Percentiles rank a stretch among this genome's conserved stretches.
Evolutionary conservation across 371 early-diverging fungal genomes (phyloP).

Genomic region (Mucor irregularis): DNA sequence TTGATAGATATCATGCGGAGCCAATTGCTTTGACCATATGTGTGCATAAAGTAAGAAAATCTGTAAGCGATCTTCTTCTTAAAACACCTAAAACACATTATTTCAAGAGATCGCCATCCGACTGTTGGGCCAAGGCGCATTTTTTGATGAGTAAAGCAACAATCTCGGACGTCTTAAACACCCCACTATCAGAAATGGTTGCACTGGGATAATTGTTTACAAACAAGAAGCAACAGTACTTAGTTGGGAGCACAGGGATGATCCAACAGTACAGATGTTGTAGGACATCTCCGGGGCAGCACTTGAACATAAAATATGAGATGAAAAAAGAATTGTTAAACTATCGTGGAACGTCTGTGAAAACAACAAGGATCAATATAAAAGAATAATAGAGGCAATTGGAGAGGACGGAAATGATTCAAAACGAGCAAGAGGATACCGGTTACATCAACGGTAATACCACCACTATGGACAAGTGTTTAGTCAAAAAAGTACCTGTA

Average conservation of each 20-base stretch:
- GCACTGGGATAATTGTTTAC: constrained; percentile 7
- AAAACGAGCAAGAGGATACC: no score
- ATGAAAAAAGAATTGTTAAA: constrained; percentile 8
- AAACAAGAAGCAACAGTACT: constrained; percentile 10
- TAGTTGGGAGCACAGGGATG: constrained; percentile 12
- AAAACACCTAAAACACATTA: constrained; percentile 6
- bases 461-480: no score
- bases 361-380: constrained; percentile 7
- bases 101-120: constrained; percentile 3
- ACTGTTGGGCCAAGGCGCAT: no score
- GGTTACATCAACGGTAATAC: no score
- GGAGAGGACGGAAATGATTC: no score
- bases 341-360: constrained; percentile 4
- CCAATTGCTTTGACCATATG: no score
- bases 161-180: not conserved
- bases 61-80: constrained; percentile 8
- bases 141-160: no score
- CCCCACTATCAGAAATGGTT: constrained; percentile 10
- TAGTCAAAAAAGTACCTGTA: no score
- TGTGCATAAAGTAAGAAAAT: no score
- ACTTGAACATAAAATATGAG: constrained; percentile 8
- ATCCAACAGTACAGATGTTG: constrained; percentile 12
- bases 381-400: constrained; percentile 11
- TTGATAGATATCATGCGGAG: no score
- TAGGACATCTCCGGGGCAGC: constrained; percentile 3